phyloP scores from a whole-genome alignment of 805 yeast species.

The Monosporozyma aquatica region DNA sequence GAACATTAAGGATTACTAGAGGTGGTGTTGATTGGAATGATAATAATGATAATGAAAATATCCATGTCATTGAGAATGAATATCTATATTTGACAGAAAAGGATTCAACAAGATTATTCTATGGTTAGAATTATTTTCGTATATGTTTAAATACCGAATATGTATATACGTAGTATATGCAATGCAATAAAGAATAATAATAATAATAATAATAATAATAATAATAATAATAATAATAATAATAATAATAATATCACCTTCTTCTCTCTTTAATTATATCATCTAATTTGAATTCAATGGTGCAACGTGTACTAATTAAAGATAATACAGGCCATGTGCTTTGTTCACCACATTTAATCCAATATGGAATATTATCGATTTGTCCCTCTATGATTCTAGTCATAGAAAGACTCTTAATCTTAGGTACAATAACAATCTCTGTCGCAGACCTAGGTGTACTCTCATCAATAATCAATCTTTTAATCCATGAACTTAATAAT shows the following conservation, averaged over 20 bases:
- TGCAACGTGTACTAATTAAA: conserved; percentile 75
- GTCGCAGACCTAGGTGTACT: conserved; percentile 70
- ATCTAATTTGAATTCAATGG: conserved; percentile 82
- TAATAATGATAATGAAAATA: conserved; percentile 9
- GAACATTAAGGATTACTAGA: conserved; percentile 48
- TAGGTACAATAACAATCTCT: conserved; percentile 88
- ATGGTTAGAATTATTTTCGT: conserved; percentile 25
- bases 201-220: too few species aligned
- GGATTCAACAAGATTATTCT: conserved; percentile 40
- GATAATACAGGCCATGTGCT: conserved; percentile 91
- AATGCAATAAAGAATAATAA: too few species aligned
- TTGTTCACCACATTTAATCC: conserved; percentile 85
- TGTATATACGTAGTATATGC: not conserved
- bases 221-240: too few species aligned
- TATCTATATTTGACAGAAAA: conserved; percentile 51
- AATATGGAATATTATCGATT: conserved; percentile 72
- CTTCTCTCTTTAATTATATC: conserved; percentile 44
- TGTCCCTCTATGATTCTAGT: conserved; percentile 73
- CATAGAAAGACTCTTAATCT: conserved; percentile 59
- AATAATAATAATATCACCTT: conserved; percentile 6
- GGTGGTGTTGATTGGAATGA: conserved; percentile 39
- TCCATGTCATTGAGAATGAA: conserved; percentile 46
- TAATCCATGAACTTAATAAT: conserved; percentile 55
- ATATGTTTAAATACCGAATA: not conserved
- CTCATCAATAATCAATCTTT: conserved; percentile 79